Conservation (phyloP, 805 yeast species). For the Yarrowia porcina region DNA sequence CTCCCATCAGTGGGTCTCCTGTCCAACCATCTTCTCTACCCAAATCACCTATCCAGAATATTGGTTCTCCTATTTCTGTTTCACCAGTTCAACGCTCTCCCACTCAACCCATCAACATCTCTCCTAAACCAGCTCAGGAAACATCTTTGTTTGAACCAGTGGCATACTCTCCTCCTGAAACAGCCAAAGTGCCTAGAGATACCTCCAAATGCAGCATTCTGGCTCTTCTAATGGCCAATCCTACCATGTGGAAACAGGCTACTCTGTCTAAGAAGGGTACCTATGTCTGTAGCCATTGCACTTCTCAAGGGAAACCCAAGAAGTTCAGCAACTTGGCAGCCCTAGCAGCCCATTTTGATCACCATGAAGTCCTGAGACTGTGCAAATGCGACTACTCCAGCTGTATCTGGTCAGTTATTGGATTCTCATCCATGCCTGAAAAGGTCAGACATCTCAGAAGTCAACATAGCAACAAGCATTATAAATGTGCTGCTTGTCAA, state of each 20-base stretch:
- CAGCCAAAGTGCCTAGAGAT: background rate
- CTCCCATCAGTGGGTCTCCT: too few species aligned
- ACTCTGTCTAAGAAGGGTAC: constrained; percentile 6
- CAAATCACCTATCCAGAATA: too few species aligned
- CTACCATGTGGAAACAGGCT: constrained; percentile 2
- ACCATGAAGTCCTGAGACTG: background rate
- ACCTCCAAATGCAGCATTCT: background rate
- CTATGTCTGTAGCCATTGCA: constrained; percentile 19
- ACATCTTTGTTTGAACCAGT: background rate
- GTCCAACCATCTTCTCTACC: too few species aligned
- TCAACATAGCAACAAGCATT: constrained; percentile 6
- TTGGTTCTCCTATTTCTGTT: too few species aligned
- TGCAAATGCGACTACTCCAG: background rate
- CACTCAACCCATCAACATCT: too few species aligned
- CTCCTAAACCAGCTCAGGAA: too few species aligned
- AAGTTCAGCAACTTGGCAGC: background rate
- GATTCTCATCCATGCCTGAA: constrained; percentile 1
- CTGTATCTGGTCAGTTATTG: constrained; percentile 8
- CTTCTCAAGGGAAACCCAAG: background rate
- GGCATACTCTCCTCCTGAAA: background rate
- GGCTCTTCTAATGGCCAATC: constrained; percentile 1
- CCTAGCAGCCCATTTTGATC: constrained; percentile 8
- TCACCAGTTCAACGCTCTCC: too few species aligned
- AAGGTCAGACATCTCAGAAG: background rate
- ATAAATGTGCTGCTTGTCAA: background rate